Percentiles rank a stretch among this genome's conserved stretches.
Evolutionary conservation across 768 basidiomycete genomes (phyloP).

Genomic region (Tulasnella sp.): DNA sequence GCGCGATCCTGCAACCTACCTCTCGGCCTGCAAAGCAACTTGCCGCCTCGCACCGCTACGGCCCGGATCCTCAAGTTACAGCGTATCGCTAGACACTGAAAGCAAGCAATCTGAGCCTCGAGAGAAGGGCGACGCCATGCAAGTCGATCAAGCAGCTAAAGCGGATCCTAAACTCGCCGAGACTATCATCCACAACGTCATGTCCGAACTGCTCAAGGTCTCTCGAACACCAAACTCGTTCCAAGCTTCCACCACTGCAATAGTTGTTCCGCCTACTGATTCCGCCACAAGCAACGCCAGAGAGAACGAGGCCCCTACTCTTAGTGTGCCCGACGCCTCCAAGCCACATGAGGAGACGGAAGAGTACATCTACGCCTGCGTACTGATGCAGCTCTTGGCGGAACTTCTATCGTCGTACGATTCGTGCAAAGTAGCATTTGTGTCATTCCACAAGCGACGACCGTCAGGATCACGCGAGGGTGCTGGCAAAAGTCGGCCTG

Average conservation of each 20-base stretch:
- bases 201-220: slow-evolving; percentile 55
- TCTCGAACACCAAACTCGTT: slow-evolving; percentile 34
- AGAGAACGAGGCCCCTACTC: slow-evolving; percentile 16
- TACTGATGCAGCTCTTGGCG: slow-evolving; percentile 84
- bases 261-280: neutral
- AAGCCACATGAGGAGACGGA: slow-evolving; percentile 18
- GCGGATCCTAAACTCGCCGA: slow-evolving; percentile 19
- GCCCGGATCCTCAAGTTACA: neutral
- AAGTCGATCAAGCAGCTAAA: slow-evolving; percentile 23
- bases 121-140: slow-evolving; percentile 19
- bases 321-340: slow-evolving; percentile 9
- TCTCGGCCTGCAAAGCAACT: slow-evolving; percentile 55
- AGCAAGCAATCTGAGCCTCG: neutral
- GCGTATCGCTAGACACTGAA: slow-evolving; percentile 15
- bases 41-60: slow-evolving; percentile 54
- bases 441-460: slow-evolving; percentile 56
- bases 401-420: slow-evolving; percentile 92
- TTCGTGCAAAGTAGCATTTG: slow-evolving; percentile 75
- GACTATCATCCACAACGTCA: slow-evolving; percentile 44
- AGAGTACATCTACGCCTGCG: slow-evolving; percentile 50
- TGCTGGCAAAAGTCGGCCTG: slow-evolving; percentile 44
- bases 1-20: slow-evolving; percentile 66
- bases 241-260: neutral
- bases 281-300: neutral
- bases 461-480: slow-evolving; percentile 55